Percentiles rank a stretch among this genome's conserved stretches.
Evolutionary conservation across 192 early-diverging fungal species (phyloP).

Genomic region (Irineochytrium annulatum): DNA sequence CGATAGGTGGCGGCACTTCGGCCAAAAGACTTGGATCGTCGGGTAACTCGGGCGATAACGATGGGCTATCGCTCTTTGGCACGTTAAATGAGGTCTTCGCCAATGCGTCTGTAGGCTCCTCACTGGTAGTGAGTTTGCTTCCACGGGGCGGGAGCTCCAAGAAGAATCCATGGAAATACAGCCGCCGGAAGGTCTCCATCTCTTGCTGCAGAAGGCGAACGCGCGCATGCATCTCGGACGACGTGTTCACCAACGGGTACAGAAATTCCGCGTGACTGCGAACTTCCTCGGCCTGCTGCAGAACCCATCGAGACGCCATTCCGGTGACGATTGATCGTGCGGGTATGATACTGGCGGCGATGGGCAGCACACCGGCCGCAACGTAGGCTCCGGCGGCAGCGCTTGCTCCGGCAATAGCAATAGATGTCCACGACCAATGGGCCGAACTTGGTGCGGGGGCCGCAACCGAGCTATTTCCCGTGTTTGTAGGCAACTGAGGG

Average conservation of each 20-base stretch:
- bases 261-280: slow-evolving; percentile 34
- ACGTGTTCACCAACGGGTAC: slow-evolving; percentile 33
- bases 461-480: too few species aligned
- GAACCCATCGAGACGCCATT: slow-evolving; percentile 26
- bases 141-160: neutral
- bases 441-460: too few species aligned
- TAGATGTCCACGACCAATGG: slow-evolving; percentile 21
- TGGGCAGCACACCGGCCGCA: slow-evolving; percentile 40
- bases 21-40: neutral
- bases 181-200: slow-evolving; percentile 20
- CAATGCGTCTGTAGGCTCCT: neutral
- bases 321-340: slow-evolving; percentile 34
- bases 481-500: too few species aligned
- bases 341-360: slow-evolving; percentile 31
- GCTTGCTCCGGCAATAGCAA: neutral
- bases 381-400: neutral
- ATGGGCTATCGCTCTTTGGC: neutral
- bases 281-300: slow-evolving; percentile 22
- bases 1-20: neutral
- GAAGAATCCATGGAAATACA: slow-evolving; percentile 31
- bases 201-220: slow-evolving; percentile 28
- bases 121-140: neutral
- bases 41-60: neutral
- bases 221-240: slow-evolving; percentile 22
- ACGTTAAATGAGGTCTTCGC: neutral